A percentile compares a stretch with the other conserved stretches of the same genome.
Conservation (phyloP, 1,139 yeast genomes). For the Yamadazyma epiphylla region DNA sequence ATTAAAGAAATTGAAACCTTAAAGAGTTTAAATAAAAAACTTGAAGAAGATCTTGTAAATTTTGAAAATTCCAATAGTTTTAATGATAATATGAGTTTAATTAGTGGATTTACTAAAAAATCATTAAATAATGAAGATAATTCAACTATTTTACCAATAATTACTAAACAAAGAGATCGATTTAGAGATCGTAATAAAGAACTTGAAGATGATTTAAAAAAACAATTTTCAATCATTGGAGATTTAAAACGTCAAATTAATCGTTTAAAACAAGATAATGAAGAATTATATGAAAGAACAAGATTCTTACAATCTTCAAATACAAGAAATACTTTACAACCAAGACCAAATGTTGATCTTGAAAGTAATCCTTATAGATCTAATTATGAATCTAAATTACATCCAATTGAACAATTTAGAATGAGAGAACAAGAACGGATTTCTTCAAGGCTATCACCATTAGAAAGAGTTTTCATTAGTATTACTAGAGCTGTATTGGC, state of each 20-base stretch:
- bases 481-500: slow-evolving; percentile 73
- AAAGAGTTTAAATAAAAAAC: slow-evolving; percentile 47
- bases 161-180: slow-evolving; percentile 92
- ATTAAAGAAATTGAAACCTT: slow-evolving; percentile 31
- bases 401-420: slow-evolving; percentile 83
- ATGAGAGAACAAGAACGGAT: slow-evolving; percentile 75
- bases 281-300: slow-evolving; percentile 75
- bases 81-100: slow-evolving; percentile 65
- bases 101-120: slow-evolving; percentile 49
- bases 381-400: slow-evolving; percentile 72
- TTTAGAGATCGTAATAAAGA: slow-evolving; percentile 79
- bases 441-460: slow-evolving; percentile 65
- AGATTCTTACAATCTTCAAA: slow-evolving; percentile 47
- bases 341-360: slow-evolving; percentile 45
- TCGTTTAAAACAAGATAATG: slow-evolving; percentile 66
- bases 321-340: slow-evolving; percentile 20
- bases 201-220: slow-evolving; percentile 75
- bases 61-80: slow-evolving; percentile 40
- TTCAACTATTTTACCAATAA: slow-evolving; percentile 70
- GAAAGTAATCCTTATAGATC: slow-evolving; percentile 56
- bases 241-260: slow-evolving; percentile 66
- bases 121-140: slow-evolving; percentile 24
- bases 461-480: slow-evolving; percentile 74
- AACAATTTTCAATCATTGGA: slow-evolving; percentile 47
- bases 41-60: slow-evolving; percentile 67